These are phyloP conservation scores for Aspergillus phoenicis DNA, from an alignment of 2,329 filamentous ascomycete species.

Conservation along the genomic window DNA sequence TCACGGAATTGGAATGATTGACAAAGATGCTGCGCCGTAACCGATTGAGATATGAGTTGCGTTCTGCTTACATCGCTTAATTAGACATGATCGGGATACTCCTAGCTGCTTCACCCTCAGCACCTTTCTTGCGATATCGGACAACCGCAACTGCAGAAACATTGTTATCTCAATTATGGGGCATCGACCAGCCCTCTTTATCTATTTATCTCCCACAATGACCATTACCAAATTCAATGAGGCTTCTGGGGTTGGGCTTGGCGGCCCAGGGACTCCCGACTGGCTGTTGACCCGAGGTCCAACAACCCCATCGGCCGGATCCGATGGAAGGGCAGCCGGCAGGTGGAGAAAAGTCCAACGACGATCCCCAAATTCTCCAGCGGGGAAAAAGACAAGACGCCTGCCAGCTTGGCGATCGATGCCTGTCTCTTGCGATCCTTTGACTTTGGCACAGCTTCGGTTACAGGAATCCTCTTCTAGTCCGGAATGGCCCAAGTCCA, in stretches of 20 bases:
- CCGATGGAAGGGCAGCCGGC: slow-evolving; percentile 5
- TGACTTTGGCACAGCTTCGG: neutral
- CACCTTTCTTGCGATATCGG: neutral
- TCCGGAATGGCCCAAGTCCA: slow-evolving; percentile 5
- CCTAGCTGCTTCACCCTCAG: neutral
- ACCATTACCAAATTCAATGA: neutral
- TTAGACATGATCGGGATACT: neutral
- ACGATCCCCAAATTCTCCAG: slow-evolving; percentile 4
- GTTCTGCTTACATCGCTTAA: neutral
- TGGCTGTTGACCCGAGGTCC: slow-evolving; percentile 8
- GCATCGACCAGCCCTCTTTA: neutral
- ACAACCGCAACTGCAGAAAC: neutral
- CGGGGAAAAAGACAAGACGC: neutral
- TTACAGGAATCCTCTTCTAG: neutral
- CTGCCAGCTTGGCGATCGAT: neutral
- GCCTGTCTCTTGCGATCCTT: neutral
- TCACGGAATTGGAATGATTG: no score
- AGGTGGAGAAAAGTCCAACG: slow-evolving; percentile 2
- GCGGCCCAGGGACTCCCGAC: neutral
- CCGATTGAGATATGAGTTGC: neutral
- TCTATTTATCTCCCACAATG: neutral
- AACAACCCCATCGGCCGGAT: slow-evolving; percentile 7
- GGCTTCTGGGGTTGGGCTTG: neutral
- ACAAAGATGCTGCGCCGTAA: no score
- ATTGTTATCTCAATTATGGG: neutral